phyloP scores from a whole-genome alignment of 345 rosid genomes.

The Syzygium grande region DNA sequence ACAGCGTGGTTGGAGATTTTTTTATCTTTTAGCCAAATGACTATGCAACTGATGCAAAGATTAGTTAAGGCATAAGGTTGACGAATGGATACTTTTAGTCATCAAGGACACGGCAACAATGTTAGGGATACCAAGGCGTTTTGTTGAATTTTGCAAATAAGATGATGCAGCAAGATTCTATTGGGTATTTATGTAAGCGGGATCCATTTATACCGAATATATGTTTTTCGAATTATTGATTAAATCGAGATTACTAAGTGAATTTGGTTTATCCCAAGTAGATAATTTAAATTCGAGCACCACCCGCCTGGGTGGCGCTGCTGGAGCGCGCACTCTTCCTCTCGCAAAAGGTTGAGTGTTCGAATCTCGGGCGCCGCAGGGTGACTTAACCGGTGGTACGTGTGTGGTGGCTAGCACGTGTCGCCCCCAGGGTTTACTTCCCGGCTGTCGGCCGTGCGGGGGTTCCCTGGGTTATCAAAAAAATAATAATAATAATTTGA shows the following conservation, averaged over 20 bases:
- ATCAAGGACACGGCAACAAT: not conserved
- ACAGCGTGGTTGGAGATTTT: not conserved
- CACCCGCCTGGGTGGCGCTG: no score
- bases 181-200: not conserved
- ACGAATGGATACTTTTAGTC: not conserved
- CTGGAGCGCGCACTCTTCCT: no score
- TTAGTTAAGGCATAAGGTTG: not conserved
- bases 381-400: no score
- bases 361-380: no score
- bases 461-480: no score
- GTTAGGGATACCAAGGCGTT: not conserved
- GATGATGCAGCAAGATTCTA: not conserved
- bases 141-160: not conserved
- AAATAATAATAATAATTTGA: no score
- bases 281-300: no score
- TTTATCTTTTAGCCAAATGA: not conserved
- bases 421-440: no score
- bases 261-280: not conserved
- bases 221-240: no score
- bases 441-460: no score
- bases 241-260: not conserved
- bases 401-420: no score
- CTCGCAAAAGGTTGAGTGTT: no score
- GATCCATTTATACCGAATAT: not conserved
- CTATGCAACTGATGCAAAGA: not conserved